Evolutionary conservation across 2,329 filamentous ascomycete genomes (phyloP).

Genomic region (Xylariaceae sp.): DNA sequence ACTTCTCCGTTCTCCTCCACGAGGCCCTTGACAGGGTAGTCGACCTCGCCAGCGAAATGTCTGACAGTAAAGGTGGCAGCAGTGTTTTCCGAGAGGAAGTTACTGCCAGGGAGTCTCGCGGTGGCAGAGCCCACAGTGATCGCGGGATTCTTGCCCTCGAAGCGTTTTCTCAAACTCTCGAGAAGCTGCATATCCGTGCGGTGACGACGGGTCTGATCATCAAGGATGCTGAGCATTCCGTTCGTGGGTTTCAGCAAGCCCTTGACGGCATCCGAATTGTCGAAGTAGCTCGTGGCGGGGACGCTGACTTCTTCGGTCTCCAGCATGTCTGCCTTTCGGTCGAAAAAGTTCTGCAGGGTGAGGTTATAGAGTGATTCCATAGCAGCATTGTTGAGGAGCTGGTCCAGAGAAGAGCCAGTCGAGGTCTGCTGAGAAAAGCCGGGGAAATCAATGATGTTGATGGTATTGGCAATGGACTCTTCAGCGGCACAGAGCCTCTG

Average conservation of each 20-base stretch:
- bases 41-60: constrained; percentile 94
- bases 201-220: constrained; percentile 89
- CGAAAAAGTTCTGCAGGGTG: constrained; percentile 92
- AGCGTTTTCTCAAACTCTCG: constrained; percentile 85
- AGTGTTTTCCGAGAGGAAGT: constrained; percentile 79
- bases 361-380: constrained; percentile 90
- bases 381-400: constrained; percentile 90
- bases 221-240: constrained; percentile 85
- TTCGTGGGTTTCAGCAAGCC: constrained; percentile 89
- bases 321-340: constrained; percentile 85
- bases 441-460: constrained; percentile 94
- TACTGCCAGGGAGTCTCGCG: constrained; percentile 75
- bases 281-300: constrained; percentile 90
- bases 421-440: constrained; percentile 82
- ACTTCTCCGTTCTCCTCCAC: constrained; percentile 95
- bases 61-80: constrained; percentile 81
- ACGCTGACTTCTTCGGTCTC: constrained; percentile 92
- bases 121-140: constrained; percentile 74
- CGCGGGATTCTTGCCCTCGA: constrained; percentile 88
- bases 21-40: constrained; percentile 81
- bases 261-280: constrained; percentile 91
- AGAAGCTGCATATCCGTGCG: constrained; percentile 85
- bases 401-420: constrained; percentile 81
- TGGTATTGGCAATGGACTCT: constrained; percentile 84
- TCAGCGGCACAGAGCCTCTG: constrained; percentile 81